phyloP scores from a whole-genome alignment of 192 early-diverging fungal species.

The Rhizoclosmatium sp. region DNA sequence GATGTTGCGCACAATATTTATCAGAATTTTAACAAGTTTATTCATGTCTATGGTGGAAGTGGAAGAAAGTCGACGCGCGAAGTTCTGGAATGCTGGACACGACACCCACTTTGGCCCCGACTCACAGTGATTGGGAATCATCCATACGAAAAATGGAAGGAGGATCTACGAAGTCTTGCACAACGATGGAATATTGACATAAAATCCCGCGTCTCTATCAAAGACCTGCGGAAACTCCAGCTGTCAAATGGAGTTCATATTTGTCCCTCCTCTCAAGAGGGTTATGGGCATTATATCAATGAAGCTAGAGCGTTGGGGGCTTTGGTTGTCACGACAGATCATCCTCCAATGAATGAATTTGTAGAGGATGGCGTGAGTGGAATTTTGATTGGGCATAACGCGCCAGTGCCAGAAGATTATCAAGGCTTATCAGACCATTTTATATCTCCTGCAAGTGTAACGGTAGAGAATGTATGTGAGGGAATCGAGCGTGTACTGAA shows the following conservation, averaged over 20 bases:
- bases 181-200: neutral
- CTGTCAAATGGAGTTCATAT: conserved; percentile 15
- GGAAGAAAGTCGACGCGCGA: conserved; percentile 14
- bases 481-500: neutral
- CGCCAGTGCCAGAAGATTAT: conserved; percentile 4
- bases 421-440: neutral
- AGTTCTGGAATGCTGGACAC: conserved; percentile 20
- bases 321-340: conserved; percentile 17
- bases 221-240: conserved; percentile 2
- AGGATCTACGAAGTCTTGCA: neutral
- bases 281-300: conserved; percentile 31
- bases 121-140: conserved; percentile 14
- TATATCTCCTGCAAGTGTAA: neutral
- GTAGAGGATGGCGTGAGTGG: conserved; percentile 18
- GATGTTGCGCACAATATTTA: neutral
- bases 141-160: neutral
- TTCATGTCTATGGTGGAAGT: conserved; percentile 1
- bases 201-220: neutral
- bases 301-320: conserved; percentile 22
- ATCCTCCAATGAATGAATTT: conserved; percentile 33
- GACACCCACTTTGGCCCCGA: conserved; percentile 21
- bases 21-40: conserved; percentile 11
- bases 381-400: conserved; percentile 10
- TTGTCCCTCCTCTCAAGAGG: conserved; percentile 28
- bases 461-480: neutral